phyloP scores from a whole-genome alignment of 2,329 filamentous ascomycete species.

The Alternaria arbusti region DNA sequence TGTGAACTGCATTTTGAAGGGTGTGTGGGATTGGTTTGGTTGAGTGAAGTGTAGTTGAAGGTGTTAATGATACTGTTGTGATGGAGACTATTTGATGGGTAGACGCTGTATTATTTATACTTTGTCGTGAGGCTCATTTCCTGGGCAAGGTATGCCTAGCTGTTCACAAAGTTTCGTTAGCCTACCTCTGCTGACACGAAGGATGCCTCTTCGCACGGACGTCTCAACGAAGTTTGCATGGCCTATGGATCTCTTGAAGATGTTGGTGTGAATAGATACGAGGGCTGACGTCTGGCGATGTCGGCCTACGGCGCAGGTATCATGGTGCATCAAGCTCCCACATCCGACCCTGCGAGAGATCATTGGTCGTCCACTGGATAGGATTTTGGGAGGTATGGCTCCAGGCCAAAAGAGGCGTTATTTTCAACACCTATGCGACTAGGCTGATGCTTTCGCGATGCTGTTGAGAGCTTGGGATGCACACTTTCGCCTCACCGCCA shows the following conservation, averaged over 20 bases:
- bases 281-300: not conserved
- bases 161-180: not conserved
- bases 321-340: not conserved
- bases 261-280: not conserved
- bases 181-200: constrained; percentile 1
- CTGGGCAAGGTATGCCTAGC: not conserved
- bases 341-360: not conserved
- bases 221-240: not conserved
- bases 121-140: not conserved
- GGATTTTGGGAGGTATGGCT: not conserved
- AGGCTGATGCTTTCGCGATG: not conserved
- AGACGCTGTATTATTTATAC: not conserved
- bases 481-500: not conserved
- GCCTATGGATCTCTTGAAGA: not conserved
- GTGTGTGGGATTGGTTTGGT: not conserved
- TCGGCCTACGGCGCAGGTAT: not conserved
- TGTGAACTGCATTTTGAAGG: constrained; percentile 14
- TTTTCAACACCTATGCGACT: not conserved
- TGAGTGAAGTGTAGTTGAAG: not conserved
- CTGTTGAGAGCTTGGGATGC: not conserved
- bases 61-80: not conserved
- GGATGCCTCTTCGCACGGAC: not conserved
- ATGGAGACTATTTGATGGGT: not conserved
- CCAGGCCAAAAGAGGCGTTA: not conserved
- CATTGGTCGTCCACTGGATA: not conserved